Evolutionary conservation across 345 rosid species (phyloP).

Genomic region (Arabidopsis suecica): DNA sequence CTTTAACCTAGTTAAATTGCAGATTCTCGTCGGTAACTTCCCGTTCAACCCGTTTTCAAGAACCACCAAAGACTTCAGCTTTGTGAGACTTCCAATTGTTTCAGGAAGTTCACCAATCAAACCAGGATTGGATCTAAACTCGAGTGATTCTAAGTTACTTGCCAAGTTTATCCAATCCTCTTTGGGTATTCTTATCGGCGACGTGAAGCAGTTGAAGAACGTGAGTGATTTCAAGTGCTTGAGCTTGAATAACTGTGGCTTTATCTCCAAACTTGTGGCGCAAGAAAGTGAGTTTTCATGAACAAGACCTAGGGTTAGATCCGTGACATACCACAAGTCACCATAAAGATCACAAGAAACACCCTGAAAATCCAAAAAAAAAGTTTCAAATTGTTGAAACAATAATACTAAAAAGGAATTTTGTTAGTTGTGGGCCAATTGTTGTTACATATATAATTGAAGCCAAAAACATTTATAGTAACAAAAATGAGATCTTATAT

Average conservation of each 20-base stretch:
- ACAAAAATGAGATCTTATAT: constrained; percentile 27
- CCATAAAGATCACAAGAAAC: constrained; percentile 80
- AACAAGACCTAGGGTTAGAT: constrained; percentile 68
- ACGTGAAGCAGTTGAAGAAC: constrained; percentile 72
- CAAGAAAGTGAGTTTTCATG: constrained; percentile 86
- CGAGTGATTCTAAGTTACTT: constrained; percentile 61
- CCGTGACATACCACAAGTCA: constrained; percentile 86
- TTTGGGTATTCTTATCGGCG: constrained; percentile 45
- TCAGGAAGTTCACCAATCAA: constrained; percentile 68
- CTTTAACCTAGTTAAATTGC: constrained; percentile 56
- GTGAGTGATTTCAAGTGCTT: constrained; percentile 73
- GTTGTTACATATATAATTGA: constrained; percentile 27
- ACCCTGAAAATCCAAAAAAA: constrained; percentile 57
- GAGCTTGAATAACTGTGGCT: constrained; percentile 68
- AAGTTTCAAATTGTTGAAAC: constrained; percentile 11
- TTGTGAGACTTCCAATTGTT: constrained; percentile 54
- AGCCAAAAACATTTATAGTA: constrained; percentile 25
- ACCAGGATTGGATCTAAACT: constrained; percentile 80
- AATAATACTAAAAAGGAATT: neutral
- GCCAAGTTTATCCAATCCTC: constrained; percentile 62
- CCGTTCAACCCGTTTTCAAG: constrained; percentile 77
- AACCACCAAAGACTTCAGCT: constrained; percentile 78
- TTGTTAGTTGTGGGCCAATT: constrained; percentile 27
- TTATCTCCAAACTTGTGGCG: constrained; percentile 53
- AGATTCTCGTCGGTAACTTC: constrained; percentile 54